Conservation (phyloP, 768 basidiomycete species). For the Trametes coccinea region DNA sequence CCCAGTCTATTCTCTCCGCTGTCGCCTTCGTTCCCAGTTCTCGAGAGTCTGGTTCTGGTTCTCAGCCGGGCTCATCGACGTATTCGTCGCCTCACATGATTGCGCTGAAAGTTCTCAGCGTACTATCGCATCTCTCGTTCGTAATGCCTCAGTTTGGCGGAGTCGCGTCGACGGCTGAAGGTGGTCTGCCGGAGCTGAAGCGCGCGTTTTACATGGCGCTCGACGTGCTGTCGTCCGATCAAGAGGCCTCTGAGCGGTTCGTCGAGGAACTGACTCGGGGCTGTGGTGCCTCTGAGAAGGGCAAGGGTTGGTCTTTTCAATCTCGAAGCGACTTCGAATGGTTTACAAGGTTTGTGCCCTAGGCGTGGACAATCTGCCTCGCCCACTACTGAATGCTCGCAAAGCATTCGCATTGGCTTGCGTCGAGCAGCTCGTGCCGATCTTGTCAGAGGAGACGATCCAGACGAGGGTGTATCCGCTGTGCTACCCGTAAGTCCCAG, state of each 20-base stretch:
- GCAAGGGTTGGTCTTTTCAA: no score
- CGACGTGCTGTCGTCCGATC: conserved; percentile 60
- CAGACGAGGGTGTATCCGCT: conserved; percentile 57
- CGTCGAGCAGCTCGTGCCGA: conserved; percentile 75
- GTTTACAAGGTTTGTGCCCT: no score
- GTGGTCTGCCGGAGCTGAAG: conserved; percentile 71
- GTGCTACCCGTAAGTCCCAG: conserved; percentile 70
- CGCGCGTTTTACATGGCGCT: conserved; percentile 75
- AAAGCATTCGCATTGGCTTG: conserved; percentile 69
- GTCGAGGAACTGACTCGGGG: conserved; percentile 36
- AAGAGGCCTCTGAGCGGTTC: conserved; percentile 39
- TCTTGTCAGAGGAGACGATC: conserved; percentile 53
- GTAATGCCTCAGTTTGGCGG: conserved; percentile 82
- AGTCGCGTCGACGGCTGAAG: conserved; percentile 50
- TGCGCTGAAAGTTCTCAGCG: conserved; percentile 54
- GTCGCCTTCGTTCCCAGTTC: conserved; percentile 52
- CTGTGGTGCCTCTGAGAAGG: not conserved
- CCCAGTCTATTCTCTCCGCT: conserved; percentile 59
- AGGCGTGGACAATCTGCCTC: conserved; percentile 2
- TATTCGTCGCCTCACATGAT: conserved; percentile 43
- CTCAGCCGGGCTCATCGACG: not conserved
- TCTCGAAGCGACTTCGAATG: no score
- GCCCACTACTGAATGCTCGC: conserved; percentile 33
- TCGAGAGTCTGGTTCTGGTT: conserved; percentile 2
- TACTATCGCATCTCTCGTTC: conserved; percentile 69